phyloP scores from a whole-genome alignment of 75 land plant genomes.

The Cunninghamia lanceolata region DNA sequence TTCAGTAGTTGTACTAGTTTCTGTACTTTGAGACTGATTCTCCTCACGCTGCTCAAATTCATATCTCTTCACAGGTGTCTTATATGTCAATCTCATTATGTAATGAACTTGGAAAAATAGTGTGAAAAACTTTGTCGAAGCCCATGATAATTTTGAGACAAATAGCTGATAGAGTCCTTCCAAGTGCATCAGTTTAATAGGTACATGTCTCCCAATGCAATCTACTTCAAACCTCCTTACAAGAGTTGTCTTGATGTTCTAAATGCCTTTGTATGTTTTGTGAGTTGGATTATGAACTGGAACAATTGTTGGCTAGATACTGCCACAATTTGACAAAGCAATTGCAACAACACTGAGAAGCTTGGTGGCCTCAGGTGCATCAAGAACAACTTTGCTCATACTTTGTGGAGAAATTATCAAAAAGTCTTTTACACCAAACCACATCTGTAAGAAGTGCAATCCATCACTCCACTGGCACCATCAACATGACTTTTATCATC shows the following conservation, averaged over 20 bases:
- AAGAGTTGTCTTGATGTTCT: constrained; percentile 65
- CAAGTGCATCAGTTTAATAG: constrained; percentile 90
- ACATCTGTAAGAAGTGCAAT: constrained; percentile 75
- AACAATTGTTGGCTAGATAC: constrained; percentile 91
- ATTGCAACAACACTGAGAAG: constrained; percentile 76
- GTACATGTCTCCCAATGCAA: constrained; percentile 80
- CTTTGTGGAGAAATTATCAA: constrained; percentile 92
- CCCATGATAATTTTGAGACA: constrained; percentile 83
- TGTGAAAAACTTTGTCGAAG: constrained; percentile 36
- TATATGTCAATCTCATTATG: constrained; percentile 79
- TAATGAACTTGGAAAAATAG: constrained; percentile 51
- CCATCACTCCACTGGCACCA: constrained; percentile 46
- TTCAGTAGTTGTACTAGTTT: constrained; percentile 26
- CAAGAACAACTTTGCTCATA: constrained; percentile 80
- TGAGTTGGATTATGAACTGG: constrained; percentile 96
- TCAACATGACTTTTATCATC: constrained; percentile 13
- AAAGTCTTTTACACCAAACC: constrained; percentile 85
- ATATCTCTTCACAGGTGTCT: constrained; percentile 59
- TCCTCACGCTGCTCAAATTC: constrained; percentile 26
- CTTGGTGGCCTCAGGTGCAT: constrained; percentile 70
- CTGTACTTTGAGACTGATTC: constrained; percentile 31
- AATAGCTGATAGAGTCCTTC: constrained; percentile 91
- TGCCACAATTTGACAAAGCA: constrained; percentile 90
- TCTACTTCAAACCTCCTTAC: constrained; percentile 88
- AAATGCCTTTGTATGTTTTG: constrained; percentile 87